These are phyloP conservation scores for Rachicladosporium sp. DNA, from an alignment of 2,329 filamentous ascomycete species.

Conservation along the genomic window DNA sequence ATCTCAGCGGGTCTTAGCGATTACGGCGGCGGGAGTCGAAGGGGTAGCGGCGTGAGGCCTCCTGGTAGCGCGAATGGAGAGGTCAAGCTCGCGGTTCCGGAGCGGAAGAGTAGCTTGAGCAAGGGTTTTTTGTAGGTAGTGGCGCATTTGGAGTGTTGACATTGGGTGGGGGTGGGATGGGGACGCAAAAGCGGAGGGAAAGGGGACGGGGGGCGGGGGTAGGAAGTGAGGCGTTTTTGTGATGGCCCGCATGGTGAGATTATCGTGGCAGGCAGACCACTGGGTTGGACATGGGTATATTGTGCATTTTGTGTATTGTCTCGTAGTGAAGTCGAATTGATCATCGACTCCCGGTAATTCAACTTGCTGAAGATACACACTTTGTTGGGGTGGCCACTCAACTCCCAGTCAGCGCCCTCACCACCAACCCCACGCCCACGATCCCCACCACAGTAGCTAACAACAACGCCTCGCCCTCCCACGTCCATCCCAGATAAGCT, in stretches of 20 bases:
- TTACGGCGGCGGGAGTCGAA: constrained; percentile 29
- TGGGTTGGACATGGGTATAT: no score
- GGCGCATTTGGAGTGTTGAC: constrained; percentile 5
- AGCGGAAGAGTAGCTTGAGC: constrained; percentile 31
- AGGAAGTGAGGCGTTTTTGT: constrained; percentile 6
- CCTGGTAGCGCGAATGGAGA: constrained; percentile 20
- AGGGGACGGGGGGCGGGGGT: constrained; percentile 3
- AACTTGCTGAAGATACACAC: no score
- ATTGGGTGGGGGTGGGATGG: not conserved
- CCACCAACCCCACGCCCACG: constrained; percentile 19
- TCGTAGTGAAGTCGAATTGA: no score
- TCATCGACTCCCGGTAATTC: no score
- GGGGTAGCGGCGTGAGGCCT: constrained; percentile 30
- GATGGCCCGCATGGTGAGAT: not conserved
- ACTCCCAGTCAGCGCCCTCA: constrained; percentile 8
- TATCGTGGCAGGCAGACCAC: no score
- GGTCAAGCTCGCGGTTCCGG: constrained; percentile 24
- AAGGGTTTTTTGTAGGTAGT: constrained; percentile 39
- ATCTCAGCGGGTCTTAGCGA: constrained; percentile 30
- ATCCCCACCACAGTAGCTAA: constrained; percentile 19
- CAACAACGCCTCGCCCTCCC: constrained; percentile 32
- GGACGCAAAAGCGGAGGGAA: not conserved
- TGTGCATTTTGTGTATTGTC: no score
- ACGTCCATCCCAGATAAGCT: constrained; percentile 41
- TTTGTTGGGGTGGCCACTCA: no score